Evolutionary conservation across 2,329 filamentous ascomycete genomes (phyloP).

Genomic region (Hawksworthiomyces lignivorus): DNA sequence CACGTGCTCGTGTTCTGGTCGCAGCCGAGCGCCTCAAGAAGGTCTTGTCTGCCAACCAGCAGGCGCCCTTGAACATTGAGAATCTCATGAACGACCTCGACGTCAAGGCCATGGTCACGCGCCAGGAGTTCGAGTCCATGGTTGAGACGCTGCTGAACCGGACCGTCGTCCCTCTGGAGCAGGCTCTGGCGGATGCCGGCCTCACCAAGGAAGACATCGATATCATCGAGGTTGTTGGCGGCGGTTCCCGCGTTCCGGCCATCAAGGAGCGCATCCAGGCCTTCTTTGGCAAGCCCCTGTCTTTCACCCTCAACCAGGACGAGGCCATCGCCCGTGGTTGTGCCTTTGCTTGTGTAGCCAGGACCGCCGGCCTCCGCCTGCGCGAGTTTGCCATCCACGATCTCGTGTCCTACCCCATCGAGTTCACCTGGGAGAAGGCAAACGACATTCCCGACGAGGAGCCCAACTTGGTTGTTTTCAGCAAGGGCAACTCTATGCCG

Average conservation of each 20-base stretch:
- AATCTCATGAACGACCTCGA: slow-evolving; percentile 98
- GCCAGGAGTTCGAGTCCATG: slow-evolving; percentile 88
- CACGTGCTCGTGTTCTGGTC: slow-evolving; percentile 74
- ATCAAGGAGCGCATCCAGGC: slow-evolving; percentile 83
- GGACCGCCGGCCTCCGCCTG: slow-evolving; percentile 96
- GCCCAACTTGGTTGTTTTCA: slow-evolving; percentile 93
- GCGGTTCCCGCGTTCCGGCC: slow-evolving; percentile 84
- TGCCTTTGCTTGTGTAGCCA: slow-evolving; percentile 94
- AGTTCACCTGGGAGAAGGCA: slow-evolving; percentile 98
- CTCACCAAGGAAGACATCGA: slow-evolving; percentile 90
- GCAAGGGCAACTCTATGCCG: slow-evolving; percentile 91
- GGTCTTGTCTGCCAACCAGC: slow-evolving; percentile 89
- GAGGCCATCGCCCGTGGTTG: slow-evolving; percentile 94
- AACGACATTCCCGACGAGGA: slow-evolving; percentile 98
- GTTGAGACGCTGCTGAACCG: slow-evolving; percentile 75
- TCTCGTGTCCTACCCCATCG: slow-evolving; percentile 95
- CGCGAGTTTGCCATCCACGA: slow-evolving; percentile 97
- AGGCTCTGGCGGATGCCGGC: slow-evolving; percentile 90
- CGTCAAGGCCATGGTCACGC: slow-evolving; percentile 79
- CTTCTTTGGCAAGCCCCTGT: slow-evolving; percentile 89
- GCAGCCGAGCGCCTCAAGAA: slow-evolving; percentile 98
- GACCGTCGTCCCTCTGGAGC: slow-evolving; percentile 68
- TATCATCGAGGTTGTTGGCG: slow-evolving; percentile 85
- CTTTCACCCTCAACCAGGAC: slow-evolving; percentile 96
- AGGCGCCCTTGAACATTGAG: slow-evolving; percentile 91